These are phyloP conservation scores for Isatis lusitanica DNA, from an alignment of 441 rosid genomes.

Conservation along the genomic window DNA sequence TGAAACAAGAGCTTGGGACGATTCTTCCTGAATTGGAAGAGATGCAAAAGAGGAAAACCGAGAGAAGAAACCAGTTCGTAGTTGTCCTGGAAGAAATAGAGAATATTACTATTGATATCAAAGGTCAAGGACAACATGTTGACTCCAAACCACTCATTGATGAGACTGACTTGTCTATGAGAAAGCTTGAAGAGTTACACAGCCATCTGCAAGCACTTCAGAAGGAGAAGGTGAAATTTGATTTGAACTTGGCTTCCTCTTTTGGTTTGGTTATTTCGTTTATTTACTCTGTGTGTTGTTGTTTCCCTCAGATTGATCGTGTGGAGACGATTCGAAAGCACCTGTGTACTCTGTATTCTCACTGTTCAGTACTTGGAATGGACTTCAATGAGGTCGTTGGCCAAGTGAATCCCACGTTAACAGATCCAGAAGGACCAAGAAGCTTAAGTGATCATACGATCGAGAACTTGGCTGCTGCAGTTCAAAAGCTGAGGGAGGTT, in stretches of 20 bases:
- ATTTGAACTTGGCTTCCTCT: not conserved
- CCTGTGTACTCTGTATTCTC: conserved; percentile 51
- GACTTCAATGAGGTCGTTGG: conserved; percentile 59
- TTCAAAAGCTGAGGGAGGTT: conserved; percentile 63
- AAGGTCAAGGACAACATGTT: conserved; percentile 42
- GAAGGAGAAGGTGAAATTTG: conserved; percentile 65
- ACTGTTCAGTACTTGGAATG: conserved; percentile 83
- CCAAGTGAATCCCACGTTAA: conserved; percentile 61
- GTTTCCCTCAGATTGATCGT: conserved; percentile 64
- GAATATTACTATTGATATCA: conserved; percentile 56
- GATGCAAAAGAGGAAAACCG: conserved; percentile 70
- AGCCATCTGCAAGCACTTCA: conserved; percentile 72
- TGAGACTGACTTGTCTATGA: conserved; percentile 78
- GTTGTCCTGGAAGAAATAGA: conserved; percentile 64
- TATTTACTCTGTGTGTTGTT: conserved; percentile 1
- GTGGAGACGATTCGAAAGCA: conserved; percentile 70
- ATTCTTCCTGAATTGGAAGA: conserved; percentile 87
- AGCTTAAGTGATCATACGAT: conserved; percentile 66
- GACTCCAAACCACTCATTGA: conserved; percentile 41
- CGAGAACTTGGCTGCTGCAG: conserved; percentile 52
- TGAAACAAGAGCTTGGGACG: conserved; percentile 76
- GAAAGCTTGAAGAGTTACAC: conserved; percentile 88
- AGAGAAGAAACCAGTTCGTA: conserved; percentile 75
- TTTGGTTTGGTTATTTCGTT: conserved; percentile 1
- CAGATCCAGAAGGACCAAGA: conserved; percentile 56